phyloP scores from a whole-genome alignment of 441 rosid genomes.

The Euphorbia celastroides region DNA sequence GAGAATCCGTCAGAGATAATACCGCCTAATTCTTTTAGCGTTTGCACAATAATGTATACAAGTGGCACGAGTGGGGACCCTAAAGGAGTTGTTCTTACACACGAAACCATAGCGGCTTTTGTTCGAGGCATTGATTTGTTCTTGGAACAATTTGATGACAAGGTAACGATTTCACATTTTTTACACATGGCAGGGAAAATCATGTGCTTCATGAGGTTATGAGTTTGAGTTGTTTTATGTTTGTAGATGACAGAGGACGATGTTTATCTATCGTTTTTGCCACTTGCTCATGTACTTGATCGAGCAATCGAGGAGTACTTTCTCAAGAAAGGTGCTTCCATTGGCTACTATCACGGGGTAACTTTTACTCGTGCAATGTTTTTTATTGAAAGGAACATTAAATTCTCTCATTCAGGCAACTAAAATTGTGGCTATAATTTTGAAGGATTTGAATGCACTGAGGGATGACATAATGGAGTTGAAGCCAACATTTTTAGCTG shows the following conservation, averaged over 20 bases:
- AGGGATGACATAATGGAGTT: conserved; percentile 78
- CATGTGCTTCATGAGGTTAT: background rate
- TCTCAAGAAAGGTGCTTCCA: conserved; percentile 82
- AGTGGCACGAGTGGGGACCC: conserved; percentile 98
- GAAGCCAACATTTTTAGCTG: conserved; percentile 85
- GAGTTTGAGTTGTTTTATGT: background rate
- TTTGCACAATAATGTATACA: conserved; percentile 94
- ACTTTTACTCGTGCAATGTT: background rate
- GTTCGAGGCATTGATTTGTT: conserved; percentile 69
- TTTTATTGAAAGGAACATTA: no score
- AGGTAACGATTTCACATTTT: conserved; percentile 35
- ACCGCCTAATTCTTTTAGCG: conserved; percentile 56
- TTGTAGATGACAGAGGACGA: conserved; percentile 80
- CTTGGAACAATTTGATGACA: conserved; percentile 82
- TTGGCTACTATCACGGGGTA: conserved; percentile 98
- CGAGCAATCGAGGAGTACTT: conserved; percentile 82
- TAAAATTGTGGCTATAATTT: background rate
- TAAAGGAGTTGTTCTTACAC: conserved; percentile 85
- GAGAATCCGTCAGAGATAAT: conserved; percentile 41
- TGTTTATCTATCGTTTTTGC: conserved; percentile 86
- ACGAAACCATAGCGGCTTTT: conserved; percentile 54
- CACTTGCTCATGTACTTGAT: conserved; percentile 92
- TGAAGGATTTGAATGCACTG: conserved; percentile 75
- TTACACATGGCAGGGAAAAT: background rate
- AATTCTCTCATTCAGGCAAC: background rate